Percentiles rank a stretch among this genome's conserved stretches.
Evolutionary conservation across 768 basidiomycete genomes (phyloP).

Genomic region (Tricholoma furcatifolium): DNA sequence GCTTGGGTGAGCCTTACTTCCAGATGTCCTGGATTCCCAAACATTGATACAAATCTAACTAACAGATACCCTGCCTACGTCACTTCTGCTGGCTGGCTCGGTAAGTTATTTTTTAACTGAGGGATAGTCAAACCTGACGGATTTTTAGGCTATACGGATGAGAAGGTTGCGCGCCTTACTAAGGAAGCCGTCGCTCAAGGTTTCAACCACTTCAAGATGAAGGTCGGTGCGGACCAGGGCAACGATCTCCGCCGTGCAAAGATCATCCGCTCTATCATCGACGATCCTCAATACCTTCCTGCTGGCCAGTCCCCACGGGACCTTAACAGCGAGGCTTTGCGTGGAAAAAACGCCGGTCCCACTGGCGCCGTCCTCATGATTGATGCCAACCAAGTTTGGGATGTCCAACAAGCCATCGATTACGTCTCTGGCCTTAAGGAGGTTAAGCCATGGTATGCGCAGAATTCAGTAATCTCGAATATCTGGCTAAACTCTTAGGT

Average conservation of each 20-base stretch:
- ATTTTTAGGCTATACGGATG: slow-evolving; percentile 79
- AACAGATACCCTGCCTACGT: slow-evolving; percentile 92
- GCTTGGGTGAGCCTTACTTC: slow-evolving; percentile 46
- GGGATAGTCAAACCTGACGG: neutral
- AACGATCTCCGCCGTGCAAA: slow-evolving; percentile 85
- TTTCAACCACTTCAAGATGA: slow-evolving; percentile 99
- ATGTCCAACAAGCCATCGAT: slow-evolving; percentile 89
- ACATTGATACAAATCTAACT: neutral
- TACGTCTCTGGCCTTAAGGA: slow-evolving; percentile 79
- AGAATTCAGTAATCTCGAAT: neutral
- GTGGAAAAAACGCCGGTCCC: slow-evolving; percentile 91
- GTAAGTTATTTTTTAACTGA: slow-evolving; percentile 30
- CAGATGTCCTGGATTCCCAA: neutral
- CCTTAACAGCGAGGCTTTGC: slow-evolving; percentile 60
- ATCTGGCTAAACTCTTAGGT: slow-evolving; percentile 42
- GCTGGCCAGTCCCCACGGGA: slow-evolving; percentile 54
- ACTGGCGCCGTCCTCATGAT: slow-evolving; percentile 96
- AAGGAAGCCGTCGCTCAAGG: slow-evolving; percentile 82
- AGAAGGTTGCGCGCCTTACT: slow-evolving; percentile 85
- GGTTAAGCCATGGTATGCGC: slow-evolving; percentile 80
- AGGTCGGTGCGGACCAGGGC: slow-evolving; percentile 83
- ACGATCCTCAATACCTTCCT: slow-evolving; percentile 84
- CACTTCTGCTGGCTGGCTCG: slow-evolving; percentile 91
- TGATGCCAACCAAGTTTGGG: slow-evolving; percentile 97
- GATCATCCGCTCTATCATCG: slow-evolving; percentile 93